These are phyloP conservation scores for Rhamnella rubrinervis DNA, from an alignment of 331 rosid species.

Conservation along the genomic window DNA sequence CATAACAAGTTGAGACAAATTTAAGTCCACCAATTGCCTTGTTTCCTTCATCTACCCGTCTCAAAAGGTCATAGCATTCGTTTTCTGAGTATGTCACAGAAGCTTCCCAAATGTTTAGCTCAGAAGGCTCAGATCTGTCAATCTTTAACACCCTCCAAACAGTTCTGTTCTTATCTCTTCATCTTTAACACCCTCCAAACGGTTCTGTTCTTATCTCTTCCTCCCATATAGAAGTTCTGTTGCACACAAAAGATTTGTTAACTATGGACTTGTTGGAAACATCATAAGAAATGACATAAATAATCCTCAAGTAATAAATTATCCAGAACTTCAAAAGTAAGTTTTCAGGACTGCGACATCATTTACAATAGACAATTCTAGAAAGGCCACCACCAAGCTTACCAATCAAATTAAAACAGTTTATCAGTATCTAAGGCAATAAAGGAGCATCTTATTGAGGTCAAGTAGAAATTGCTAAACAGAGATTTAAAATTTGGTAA, in stretches of 20 bases:
- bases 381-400: too few relatives aligned
- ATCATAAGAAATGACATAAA: too few relatives aligned
- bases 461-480: not conserved
- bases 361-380: too few relatives aligned
- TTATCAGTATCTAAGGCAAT: too few relatives aligned
- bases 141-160: constrained; percentile 87
- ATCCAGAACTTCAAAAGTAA: too few relatives aligned
- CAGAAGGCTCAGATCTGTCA: constrained; percentile 68
- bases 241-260: constrained; percentile 16
- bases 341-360: too few relatives aligned
- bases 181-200: too few relatives aligned
- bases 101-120: constrained; percentile 70
- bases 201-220: constrained; percentile 87
- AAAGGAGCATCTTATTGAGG: too few relatives aligned
- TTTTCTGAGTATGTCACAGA: constrained; percentile 61
- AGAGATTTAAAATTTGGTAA: not conserved
- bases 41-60: constrained; percentile 88
- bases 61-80: constrained; percentile 84
- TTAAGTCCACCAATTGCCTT: constrained; percentile 87
- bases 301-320: too few relatives aligned
- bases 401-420: too few relatives aligned
- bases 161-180: too few relatives aligned
- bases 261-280: not conserved
- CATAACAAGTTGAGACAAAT: constrained; percentile 78
- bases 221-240: constrained; percentile 90